Conservation (phyloP, 176 grass and related monocot genomes). For the Hordeum marinum region DNA sequence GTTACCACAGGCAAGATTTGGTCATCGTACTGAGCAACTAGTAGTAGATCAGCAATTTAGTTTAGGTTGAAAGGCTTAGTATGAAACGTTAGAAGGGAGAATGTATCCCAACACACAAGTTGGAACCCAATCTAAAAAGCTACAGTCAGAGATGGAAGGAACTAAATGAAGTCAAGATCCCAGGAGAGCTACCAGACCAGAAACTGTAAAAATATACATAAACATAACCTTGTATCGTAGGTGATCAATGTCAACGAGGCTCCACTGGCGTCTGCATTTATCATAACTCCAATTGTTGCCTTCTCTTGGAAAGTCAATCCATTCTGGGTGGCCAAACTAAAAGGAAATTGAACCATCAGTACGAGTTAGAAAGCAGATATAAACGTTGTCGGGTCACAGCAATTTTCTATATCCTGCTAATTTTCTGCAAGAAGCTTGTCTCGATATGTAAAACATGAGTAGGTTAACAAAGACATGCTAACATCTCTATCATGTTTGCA, state of each 20-base stretch:
- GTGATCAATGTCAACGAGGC: constrained; percentile 84
- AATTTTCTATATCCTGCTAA: not conserved
- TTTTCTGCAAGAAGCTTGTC: not conserved
- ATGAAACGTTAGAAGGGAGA: not conserved
- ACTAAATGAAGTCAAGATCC: not conserved
- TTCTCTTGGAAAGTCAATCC: constrained; percentile 99
- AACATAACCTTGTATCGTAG: constrained; percentile 87
- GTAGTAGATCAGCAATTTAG: not conserved
- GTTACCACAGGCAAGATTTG: not conserved
- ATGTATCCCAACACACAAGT: not conserved
- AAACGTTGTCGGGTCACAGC: not conserved
- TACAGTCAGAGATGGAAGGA: not conserved
- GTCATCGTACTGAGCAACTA: not conserved
- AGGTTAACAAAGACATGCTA: not conserved
- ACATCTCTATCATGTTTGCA: not conserved
- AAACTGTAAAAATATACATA: not conserved
- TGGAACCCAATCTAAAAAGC: constrained; percentile 12
- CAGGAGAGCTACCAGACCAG: not conserved
- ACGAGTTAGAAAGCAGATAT: not conserved
- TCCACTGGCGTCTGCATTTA: constrained; percentile 97
- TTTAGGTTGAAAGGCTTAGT: not conserved
- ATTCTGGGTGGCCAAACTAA: constrained; percentile 99
- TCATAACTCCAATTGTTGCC: constrained; percentile 94
- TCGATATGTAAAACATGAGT: constrained; percentile 1
- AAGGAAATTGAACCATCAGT: constrained; percentile 1